Conservation (phyloP, 2,329 filamentous ascomycete species). For the Fonsecaea multimorphosa region DNA sequence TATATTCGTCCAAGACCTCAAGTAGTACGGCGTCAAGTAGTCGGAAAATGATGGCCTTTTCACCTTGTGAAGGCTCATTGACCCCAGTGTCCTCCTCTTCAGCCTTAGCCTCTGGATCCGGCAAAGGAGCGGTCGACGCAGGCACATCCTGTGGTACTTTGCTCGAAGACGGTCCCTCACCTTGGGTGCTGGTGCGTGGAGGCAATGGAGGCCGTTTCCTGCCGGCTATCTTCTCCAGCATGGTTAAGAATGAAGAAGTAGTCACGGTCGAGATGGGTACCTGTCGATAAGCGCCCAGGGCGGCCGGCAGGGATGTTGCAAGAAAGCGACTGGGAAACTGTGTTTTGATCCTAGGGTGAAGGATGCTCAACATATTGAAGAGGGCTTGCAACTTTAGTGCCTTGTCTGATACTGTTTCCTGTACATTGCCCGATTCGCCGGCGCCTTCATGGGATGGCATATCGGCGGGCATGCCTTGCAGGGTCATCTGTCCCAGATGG, state of each 20-base stretch:
- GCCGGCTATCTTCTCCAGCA: constrained; percentile 63
- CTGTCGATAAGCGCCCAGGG: constrained; percentile 64
- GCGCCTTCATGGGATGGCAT: constrained; percentile 3
- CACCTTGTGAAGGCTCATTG: constrained; percentile 54
- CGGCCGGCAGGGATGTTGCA: constrained; percentile 67
- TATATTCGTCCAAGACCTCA: constrained; percentile 66
- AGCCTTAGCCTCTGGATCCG: constrained; percentile 64
- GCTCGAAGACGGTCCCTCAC: constrained; percentile 40
- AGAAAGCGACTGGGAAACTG: constrained; percentile 69
- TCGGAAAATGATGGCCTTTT: constrained; percentile 59
- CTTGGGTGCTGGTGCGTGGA: constrained; percentile 56
- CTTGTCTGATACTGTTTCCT: constrained; percentile 47
- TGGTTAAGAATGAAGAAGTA: constrained; percentile 62
- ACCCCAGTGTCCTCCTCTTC: constrained; percentile 57
- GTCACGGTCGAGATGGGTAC: constrained; percentile 61
- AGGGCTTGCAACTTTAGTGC: constrained; percentile 58
- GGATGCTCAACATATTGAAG: constrained; percentile 60
- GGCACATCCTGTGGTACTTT: constrained; percentile 42
- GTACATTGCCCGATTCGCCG: constrained; percentile 35
- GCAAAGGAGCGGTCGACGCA: constrained; percentile 42
- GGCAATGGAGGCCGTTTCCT: constrained; percentile 65
- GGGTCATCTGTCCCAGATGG: constrained; percentile 38
- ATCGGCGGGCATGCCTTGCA: constrained; percentile 37
- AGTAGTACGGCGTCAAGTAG: constrained; percentile 68
- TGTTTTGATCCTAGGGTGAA: constrained; percentile 68